Conservation (phyloP, 2,329 filamentous ascomycete species). For the Gaeumannomyces tritici region DNA sequence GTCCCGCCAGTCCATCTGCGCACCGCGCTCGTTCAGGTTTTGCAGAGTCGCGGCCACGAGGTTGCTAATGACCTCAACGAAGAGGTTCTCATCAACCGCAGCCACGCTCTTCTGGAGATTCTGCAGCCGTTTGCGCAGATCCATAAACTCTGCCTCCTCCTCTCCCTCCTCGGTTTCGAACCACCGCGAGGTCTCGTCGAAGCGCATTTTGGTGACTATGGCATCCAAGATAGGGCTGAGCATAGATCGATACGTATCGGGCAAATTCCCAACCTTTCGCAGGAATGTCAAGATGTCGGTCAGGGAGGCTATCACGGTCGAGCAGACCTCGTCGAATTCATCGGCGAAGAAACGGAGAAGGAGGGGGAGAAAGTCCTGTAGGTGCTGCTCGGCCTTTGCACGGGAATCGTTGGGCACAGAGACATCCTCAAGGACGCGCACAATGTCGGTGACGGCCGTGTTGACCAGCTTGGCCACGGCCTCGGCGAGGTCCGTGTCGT, state of each 20-base stretch:
- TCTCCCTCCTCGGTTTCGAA: conserved; percentile 90
- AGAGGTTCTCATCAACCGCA: conserved; percentile 77
- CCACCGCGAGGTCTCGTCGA: conserved; percentile 90
- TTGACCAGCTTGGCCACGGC: conserved; percentile 94
- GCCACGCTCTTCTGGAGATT: conserved; percentile 89
- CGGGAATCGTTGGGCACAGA: conserved; percentile 53
- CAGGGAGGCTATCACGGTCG: conserved; percentile 85
- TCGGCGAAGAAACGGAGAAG: conserved; percentile 92
- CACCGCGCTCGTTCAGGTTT: conserved; percentile 63
- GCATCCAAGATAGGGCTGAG: conserved; percentile 82
- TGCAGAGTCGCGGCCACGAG: conserved; percentile 83
- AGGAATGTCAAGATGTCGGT: conserved; percentile 89
- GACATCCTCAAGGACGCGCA: conserved; percentile 69
- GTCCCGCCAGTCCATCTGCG: conserved; percentile 85
- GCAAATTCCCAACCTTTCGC: conserved; percentile 68
- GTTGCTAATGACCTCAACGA: conserved; percentile 79
- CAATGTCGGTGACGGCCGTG: conserved; percentile 76
- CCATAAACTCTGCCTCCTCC: conserved; percentile 95
- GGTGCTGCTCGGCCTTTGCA: conserved; percentile 67
- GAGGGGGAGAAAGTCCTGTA: conserved; percentile 77
- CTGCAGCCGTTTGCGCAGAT: conserved; percentile 81
- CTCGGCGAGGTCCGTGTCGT: conserved; percentile 93
- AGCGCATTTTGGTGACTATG: conserved; percentile 93
- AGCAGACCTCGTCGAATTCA: conserved; percentile 97
- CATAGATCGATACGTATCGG: conserved; percentile 68